Evolutionary conservation across 139 green algal species (phyloP).

Genomic region (Pleodorina starrii): DNA sequence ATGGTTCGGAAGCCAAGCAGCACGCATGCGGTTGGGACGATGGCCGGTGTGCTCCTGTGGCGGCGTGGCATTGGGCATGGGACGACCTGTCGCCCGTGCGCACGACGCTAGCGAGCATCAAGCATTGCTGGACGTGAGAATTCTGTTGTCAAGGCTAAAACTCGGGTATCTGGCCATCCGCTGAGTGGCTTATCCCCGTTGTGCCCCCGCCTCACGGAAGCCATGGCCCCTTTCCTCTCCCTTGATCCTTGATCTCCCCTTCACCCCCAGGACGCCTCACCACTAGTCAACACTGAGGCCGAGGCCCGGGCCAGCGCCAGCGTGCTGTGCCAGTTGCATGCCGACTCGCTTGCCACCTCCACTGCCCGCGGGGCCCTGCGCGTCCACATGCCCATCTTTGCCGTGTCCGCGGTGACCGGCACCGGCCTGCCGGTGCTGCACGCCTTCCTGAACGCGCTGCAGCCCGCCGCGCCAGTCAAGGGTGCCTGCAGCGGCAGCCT

Average conservation of each 20-base stretch:
- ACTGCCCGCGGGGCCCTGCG: constrained; percentile 16
- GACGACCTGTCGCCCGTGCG: too few relatives aligned
- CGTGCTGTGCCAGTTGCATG: constrained; percentile 26
- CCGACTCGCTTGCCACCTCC: constrained; percentile 22
- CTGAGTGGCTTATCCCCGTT: too few relatives aligned
- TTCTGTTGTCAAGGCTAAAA: too few relatives aligned
- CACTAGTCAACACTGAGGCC: constrained; percentile 24
- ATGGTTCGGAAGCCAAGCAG: too few relatives aligned
- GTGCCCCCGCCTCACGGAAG: too few relatives aligned
- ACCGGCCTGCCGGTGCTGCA: constrained; percentile 79
- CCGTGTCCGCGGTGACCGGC: constrained; percentile 75
- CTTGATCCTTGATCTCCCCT: background rate
- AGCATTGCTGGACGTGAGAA: too few relatives aligned
- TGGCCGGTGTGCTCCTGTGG: too few relatives aligned
- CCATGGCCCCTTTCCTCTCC: too few relatives aligned
- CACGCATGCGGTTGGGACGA: too few relatives aligned
- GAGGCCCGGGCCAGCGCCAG: background rate
- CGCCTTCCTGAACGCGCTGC: constrained; percentile 75
- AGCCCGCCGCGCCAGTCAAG: constrained; percentile 35
- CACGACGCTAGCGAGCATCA: too few relatives aligned
- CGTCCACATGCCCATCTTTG: constrained; percentile 76
- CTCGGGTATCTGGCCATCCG: too few relatives aligned
- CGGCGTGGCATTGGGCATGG: too few relatives aligned
- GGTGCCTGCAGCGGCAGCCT: background rate
- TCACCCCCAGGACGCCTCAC: background rate